Evolutionary conservation across 192 early-diverging fungal species (phyloP).

Genomic region (Backusella westeae): DNA sequence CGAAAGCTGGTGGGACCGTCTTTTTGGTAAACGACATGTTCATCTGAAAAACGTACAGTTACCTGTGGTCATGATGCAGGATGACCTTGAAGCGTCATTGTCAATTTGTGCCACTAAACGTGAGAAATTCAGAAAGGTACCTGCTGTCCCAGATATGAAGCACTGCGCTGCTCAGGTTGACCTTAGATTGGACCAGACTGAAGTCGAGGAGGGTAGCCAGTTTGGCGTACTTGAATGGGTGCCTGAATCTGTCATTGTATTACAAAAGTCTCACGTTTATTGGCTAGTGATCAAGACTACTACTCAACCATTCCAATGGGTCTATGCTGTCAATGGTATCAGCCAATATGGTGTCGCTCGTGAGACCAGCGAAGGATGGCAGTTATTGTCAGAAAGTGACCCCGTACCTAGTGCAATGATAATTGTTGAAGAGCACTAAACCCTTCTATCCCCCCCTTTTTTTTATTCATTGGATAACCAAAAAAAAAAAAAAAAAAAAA

Average conservation of each 20-base stretch:
- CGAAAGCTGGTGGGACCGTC: constrained; percentile 23
- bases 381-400: neutral
- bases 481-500: no score
- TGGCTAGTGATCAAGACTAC: constrained; percentile 13
- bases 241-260: constrained; percentile 7
- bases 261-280: constrained; percentile 5
- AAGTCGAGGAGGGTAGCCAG: neutral
- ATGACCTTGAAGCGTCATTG: neutral
- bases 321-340: neutral
- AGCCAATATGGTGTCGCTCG: constrained; percentile 1
- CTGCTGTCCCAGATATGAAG: neutral
- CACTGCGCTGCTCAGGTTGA: neutral
- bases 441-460: neutral
- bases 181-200: neutral
- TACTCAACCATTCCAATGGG: constrained; percentile 3
- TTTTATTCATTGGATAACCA: neutral
- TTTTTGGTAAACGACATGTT: constrained; percentile 14
- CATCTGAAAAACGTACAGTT: constrained; percentile 13
- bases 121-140: neutral
- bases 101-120: constrained; percentile 9
- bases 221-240: constrained; percentile 18
- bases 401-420: constrained; percentile 15
- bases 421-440: constrained; percentile 8
- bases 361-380: constrained; percentile 11
- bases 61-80: neutral